phyloP scores from a whole-genome alignment of 306 rosid species.

The Lathyrus oleraceus region DNA sequence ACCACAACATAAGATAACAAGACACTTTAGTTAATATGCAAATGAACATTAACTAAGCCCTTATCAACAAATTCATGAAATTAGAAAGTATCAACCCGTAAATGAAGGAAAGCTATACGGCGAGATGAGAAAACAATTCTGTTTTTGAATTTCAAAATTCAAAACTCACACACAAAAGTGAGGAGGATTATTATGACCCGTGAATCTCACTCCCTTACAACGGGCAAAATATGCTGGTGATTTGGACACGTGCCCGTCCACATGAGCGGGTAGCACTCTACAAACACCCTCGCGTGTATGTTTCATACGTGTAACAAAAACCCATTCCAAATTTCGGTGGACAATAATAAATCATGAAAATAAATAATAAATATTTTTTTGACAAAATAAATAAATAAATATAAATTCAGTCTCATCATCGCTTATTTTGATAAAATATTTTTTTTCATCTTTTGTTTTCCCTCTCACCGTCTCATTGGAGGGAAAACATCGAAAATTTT shows the following conservation, averaged over 20 bases:
- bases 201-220: slow-evolving; percentile 1
- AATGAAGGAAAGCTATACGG: not conserved
- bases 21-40: too few relatives aligned
- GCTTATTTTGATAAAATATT: slow-evolving; percentile 48
- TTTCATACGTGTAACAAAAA: not conserved
- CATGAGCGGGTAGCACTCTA: not conserved
- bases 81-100: not conserved
- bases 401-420: slow-evolving; percentile 37
- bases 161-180: slow-evolving; percentile 5
- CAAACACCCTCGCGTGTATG: slow-evolving; percentile 15
- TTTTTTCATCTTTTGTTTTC: slow-evolving; percentile 64
- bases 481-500: slow-evolving; percentile 61
- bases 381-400: not conserved
- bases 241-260: slow-evolving; percentile 25
- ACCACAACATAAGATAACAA: too few relatives aligned
- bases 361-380: not conserved
- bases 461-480: slow-evolving; percentile 89
- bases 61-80: not conserved
- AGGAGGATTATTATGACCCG: not conserved
- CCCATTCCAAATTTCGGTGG: slow-evolving; percentile 33
- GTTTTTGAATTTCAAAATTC: slow-evolving; percentile 32
- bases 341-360: not conserved
- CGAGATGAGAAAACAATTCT: not conserved
- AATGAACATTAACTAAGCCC: not conserved
- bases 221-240: not conserved